These are phyloP conservation scores for Rhizoctonia solani DNA, from an alignment of 1,284 basidiomycete genomes.

Conservation along the genomic window DNA sequence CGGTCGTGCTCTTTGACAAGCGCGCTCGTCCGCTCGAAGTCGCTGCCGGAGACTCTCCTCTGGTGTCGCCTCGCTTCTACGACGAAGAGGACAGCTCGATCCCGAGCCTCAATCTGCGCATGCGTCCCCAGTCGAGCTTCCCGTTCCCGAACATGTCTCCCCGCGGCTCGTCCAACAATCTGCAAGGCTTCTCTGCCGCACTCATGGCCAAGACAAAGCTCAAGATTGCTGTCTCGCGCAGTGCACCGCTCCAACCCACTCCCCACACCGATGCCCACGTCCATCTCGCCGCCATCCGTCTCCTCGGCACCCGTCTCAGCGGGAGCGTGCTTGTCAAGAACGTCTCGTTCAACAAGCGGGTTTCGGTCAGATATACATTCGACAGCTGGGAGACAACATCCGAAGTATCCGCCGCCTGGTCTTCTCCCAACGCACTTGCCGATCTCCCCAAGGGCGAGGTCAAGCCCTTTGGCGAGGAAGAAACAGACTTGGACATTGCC, in stretches of 20 bases:
- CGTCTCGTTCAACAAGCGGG: conserved; percentile 55
- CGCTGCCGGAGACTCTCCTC: conserved; percentile 18
- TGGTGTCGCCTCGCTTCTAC: conserved; percentile 1
- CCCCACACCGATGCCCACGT: conserved; percentile 9
- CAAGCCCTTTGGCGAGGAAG: conserved; percentile 25
- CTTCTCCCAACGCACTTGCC: conserved; percentile 36
- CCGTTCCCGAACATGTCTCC: conserved; percentile 15
- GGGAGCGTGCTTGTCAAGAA: conserved; percentile 55
- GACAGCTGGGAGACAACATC: conserved; percentile 60
- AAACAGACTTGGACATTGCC: conserved; percentile 22
- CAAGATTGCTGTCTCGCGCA: conserved; percentile 26
- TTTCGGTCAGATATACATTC: conserved; percentile 55
- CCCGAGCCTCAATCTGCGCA: conserved; percentile 3
- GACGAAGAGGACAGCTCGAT: neutral
- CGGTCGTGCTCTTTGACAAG: conserved; percentile 39
- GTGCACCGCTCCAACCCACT: conserved; percentile 7
- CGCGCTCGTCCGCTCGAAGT: conserved; percentile 37
- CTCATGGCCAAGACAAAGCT: conserved; percentile 32
- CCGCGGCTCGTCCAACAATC: too few relatives aligned
- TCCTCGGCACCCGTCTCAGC: conserved; percentile 52
- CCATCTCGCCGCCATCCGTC: conserved; percentile 51
- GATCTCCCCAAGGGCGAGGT: conserved; percentile 9
- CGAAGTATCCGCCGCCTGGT: conserved; percentile 50
- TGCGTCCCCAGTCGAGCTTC: conserved; percentile 11
- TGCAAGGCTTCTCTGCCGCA: conserved; percentile 15